Base-by-base conservation (phyloP, 805 yeast species). In the Kazachstania bromeliacearum region DNA sequence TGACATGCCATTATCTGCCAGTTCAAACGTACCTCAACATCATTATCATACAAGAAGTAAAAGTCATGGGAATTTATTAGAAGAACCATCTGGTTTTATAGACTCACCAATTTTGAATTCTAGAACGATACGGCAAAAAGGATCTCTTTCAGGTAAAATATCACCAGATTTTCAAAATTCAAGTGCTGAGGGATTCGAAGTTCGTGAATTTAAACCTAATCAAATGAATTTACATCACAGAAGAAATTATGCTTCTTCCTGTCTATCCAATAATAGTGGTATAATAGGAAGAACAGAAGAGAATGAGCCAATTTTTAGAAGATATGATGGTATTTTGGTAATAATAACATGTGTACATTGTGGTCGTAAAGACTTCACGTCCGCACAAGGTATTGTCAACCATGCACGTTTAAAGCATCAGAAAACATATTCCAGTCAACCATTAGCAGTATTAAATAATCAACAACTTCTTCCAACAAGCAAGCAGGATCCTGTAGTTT, bases 351-450 rank as follows among this genome's bases (percentile, higher is more conserved):
- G 94, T 53, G 73, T 77, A 1, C 71, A 68, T 34, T 83, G 94
- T 57, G 69, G 65, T 8, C 57, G 88, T 35, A 68, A 75, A 28
- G 82, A 80, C 42, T 83, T 83, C 50, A 77, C 84, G 7, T 73
- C 82, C 10, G 84, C 87, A 0, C 92, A 83, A 51, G 92, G 92
- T 12, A 80, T 83, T 46, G 67, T 81, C 25, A 83, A 81, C 53
- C 94, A 83, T 55, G 73, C 80, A 36, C 65, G 92, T 40, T 68
- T 79, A 18, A 81, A 87, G 7, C 94, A 83, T 53, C 62, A 73
- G n/a, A 73, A 70, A 37, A 84, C 77, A 39, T 81, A 71, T 43
- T 70, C 78, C 5, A 73, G 80, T 7, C 89, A 81, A 48, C 85
- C 79, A 42, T 70, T 79, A 10, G 88, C 92, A 2, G 85, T 88